Conservation (phyloP, 768 basidiomycete genomes). For the Trametes cingulata region DNA sequence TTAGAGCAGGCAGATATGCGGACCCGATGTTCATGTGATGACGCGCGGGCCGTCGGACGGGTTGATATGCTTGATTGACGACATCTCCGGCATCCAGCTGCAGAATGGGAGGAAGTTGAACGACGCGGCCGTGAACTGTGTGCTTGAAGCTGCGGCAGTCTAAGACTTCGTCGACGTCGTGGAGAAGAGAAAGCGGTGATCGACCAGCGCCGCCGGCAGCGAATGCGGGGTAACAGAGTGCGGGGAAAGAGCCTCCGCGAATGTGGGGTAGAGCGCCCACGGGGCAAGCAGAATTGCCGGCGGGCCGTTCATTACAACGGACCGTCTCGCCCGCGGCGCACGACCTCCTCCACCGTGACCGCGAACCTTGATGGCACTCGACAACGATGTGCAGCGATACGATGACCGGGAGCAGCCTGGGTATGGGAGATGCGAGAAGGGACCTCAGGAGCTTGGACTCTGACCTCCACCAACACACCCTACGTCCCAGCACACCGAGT, state of each 20-base stretch:
- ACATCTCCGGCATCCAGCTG: no score
- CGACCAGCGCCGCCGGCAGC: background rate
- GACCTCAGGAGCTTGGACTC: background rate
- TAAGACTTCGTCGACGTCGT: no score
- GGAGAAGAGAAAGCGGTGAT: no score
- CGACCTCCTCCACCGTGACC: background rate
- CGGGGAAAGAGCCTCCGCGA: background rate
- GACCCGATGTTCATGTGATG: slow-evolving; percentile 11
- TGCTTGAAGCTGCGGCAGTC: no score
- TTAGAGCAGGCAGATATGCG: background rate
- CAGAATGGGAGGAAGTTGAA: no score
- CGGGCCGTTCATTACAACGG: background rate
- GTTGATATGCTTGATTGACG: background rate
- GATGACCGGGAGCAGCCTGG: background rate
- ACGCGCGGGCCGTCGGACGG: background rate
- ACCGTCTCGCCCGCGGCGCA: background rate
- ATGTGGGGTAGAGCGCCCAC: background rate
- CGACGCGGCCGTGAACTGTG: no score
- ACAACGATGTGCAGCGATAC: slow-evolving; percentile 7
- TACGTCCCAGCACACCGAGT: background rate
- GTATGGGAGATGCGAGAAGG: background rate
- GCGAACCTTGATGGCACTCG: background rate
- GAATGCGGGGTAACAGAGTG: background rate
- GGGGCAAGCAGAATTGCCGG: background rate
- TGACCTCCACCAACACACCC: background rate